phyloP scores from a whole-genome alignment of 352 stramenopile species.

The Plasmopara viticola region DNA sequence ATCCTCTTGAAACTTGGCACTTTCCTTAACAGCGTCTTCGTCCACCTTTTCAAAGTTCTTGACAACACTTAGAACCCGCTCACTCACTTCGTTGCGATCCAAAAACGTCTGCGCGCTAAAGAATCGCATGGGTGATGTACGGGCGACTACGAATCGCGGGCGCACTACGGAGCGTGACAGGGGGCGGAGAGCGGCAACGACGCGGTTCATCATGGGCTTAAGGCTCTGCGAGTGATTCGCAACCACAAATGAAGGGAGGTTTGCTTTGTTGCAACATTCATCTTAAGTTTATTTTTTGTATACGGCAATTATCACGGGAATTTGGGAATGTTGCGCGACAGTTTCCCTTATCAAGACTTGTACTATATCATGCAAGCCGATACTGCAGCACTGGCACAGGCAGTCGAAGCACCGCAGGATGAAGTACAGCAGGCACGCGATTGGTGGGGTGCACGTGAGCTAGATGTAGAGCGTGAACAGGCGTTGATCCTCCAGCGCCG shows the following conservation, averaged over 20 bases:
- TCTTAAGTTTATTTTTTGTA: not conserved
- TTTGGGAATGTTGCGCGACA: not conserved
- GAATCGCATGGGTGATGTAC: constrained; percentile 40
- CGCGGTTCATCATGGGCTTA: constrained; percentile 61
- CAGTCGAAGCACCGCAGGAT: constrained; percentile 1
- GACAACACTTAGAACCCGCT: constrained; percentile 96
- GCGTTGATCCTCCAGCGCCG: constrained; percentile 47
- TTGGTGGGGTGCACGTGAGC: constrained; percentile 55
- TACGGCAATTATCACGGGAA: too few relatives aligned
- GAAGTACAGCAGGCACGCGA: constrained; percentile 29
- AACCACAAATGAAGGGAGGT: constrained; percentile 21
- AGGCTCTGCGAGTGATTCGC: constrained; percentile 19
- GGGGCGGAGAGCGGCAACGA: constrained; percentile 61
- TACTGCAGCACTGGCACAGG: not conserved
- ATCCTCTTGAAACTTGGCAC: constrained; percentile 96
- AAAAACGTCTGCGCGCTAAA: constrained; percentile 85
- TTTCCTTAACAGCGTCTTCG: constrained; percentile 85
- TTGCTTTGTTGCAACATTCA: not conserved
- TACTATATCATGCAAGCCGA: constrained; percentile 1
- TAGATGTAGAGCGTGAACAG: constrained; percentile 33
- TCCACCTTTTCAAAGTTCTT: constrained; percentile 99
- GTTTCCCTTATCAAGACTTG: too few relatives aligned
- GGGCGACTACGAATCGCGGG: constrained; percentile 29
- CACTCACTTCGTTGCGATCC: constrained; percentile 91
- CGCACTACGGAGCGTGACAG: constrained; percentile 49